Evolutionary conservation across 2,329 filamentous ascomycete genomes (phyloP).

Genomic region (Ceratocystis colombiana): DNA sequence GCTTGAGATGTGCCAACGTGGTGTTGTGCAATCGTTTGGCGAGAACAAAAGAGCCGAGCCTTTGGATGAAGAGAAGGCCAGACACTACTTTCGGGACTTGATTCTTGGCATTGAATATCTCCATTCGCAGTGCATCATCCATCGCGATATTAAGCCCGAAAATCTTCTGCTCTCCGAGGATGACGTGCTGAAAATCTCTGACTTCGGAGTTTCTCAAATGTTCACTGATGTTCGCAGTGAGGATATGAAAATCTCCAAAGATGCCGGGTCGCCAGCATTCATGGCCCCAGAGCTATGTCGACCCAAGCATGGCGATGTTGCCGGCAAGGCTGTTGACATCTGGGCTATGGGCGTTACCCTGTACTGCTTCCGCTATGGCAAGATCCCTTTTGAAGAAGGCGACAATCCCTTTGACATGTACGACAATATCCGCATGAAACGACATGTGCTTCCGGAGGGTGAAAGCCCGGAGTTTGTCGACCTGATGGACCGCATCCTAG

Average conservation of each 20-base stretch:
- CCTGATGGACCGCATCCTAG: slow-evolving; percentile 61
- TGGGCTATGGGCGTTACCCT: slow-evolving; percentile 98
- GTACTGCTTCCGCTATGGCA: slow-evolving; percentile 83
- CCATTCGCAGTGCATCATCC: slow-evolving; percentile 87
- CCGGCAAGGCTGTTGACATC: slow-evolving; percentile 82
- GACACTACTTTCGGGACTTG: slow-evolving; percentile 89
- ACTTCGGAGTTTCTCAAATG: slow-evolving; percentile 99
- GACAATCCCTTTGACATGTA: slow-evolving; percentile 72
- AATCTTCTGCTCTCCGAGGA: slow-evolving; percentile 85
- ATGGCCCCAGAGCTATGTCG: slow-evolving; percentile 87
- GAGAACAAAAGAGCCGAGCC: slow-evolving; percentile 73
- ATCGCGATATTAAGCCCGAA: slow-evolving; percentile 95
- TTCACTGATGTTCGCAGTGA: slow-evolving; percentile 63
- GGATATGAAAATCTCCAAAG: slow-evolving; percentile 85
- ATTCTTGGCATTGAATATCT: slow-evolving; percentile 94
- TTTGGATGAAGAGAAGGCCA: slow-evolving; percentile 70
- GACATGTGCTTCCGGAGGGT: slow-evolving; percentile 51
- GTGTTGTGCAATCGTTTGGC: slow-evolving; percentile 91
- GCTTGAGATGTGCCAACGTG: slow-evolving; percentile 97
- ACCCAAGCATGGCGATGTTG: slow-evolving; percentile 73
- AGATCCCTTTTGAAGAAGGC: slow-evolving; percentile 71
- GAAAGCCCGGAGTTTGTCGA: slow-evolving; percentile 61
- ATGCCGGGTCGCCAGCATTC: slow-evolving; percentile 89
- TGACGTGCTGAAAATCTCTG: slow-evolving; percentile 90
- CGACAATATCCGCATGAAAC: slow-evolving; percentile 69